A percentile compares a stretch with the other conserved stretches of the same genome.
Conservation (phyloP, 2,329 filamentous ascomycete genomes). For the Endoconidiophora polonica region DNA sequence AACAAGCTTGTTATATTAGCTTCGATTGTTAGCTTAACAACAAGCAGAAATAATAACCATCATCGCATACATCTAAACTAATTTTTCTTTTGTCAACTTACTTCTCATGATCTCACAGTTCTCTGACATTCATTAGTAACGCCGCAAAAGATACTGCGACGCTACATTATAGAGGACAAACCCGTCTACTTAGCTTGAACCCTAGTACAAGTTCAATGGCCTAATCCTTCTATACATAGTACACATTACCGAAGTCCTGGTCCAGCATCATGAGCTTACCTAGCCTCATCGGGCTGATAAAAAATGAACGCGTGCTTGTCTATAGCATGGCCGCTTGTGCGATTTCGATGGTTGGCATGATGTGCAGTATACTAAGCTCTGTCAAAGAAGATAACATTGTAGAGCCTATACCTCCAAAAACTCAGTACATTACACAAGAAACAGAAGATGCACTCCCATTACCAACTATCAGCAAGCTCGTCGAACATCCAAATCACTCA, state of each 20-base stretch:
- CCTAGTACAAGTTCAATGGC: neutral
- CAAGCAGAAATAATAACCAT: too few relatives aligned
- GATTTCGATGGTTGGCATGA: slow-evolving; percentile 38
- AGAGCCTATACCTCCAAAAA: slow-evolving; percentile 44
- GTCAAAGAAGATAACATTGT: slow-evolving; percentile 51
- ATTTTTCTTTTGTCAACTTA: neutral
- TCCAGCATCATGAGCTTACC: slow-evolving; percentile 8
- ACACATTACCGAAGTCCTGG: neutral
- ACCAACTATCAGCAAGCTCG: slow-evolving; percentile 48
- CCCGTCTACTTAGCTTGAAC: neutral
- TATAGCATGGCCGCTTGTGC: slow-evolving; percentile 39
- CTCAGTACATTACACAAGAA: slow-evolving; percentile 58
- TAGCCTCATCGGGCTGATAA: slow-evolving; percentile 17
- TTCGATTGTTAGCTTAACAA: neutral
- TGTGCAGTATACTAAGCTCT: slow-evolving; percentile 40
- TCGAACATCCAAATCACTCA: slow-evolving; percentile 54
- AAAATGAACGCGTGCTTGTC: slow-evolving; percentile 38
- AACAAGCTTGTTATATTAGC: neutral
- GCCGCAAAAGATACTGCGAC: neutral
- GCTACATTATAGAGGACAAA: neutral
- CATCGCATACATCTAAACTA: neutral
- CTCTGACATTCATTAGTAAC: too few relatives aligned
- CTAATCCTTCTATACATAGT: neutral
- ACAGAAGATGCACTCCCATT: slow-evolving; percentile 55
- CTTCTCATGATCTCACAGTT: neutral